These are phyloP conservation scores for Heterobasidion occidentale DNA, from an alignment of 1,284 basidiomycete species.

Conservation along the genomic window DNA sequence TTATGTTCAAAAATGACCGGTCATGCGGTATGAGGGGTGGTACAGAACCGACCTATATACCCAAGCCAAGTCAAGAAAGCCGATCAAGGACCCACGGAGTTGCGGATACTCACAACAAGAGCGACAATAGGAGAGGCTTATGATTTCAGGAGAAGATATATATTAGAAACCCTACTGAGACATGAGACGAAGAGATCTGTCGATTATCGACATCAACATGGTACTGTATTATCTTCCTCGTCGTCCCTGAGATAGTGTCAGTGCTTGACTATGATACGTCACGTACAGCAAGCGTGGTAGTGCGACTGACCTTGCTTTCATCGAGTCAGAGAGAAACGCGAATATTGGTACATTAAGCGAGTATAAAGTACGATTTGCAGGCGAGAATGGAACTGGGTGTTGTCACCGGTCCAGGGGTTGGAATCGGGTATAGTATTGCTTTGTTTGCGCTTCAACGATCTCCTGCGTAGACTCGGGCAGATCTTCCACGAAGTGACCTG, in stretches of 20 bases:
- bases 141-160: no score
- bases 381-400: background rate
- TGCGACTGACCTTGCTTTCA: background rate
- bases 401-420: conserved; percentile 11
- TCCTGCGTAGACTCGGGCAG: conserved; percentile 74
- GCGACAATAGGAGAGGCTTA: no score
- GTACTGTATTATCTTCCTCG: background rate
- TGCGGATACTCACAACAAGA: no score
- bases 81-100: no score
- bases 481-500: conserved; percentile 76
- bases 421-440: conserved; percentile 70
- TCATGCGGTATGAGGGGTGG: no score
- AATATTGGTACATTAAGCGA: background rate
- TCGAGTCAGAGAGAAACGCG: background rate
- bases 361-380: background rate
- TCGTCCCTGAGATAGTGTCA: background rate
- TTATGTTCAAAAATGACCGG: no score
- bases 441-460: conserved; percentile 55
- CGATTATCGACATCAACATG: background rate
- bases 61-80: no score
- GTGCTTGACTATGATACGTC: conserved; percentile 1
- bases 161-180: no score
- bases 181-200: background rate
- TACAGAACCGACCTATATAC: no score
- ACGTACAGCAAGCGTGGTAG: background rate